Percentiles rank a stretch among this genome's conserved stretches.
phyloP scores from a whole-genome alignment of 2,329 filamentous ascomycete genomes.

The Pseudonectria buxi region DNA sequence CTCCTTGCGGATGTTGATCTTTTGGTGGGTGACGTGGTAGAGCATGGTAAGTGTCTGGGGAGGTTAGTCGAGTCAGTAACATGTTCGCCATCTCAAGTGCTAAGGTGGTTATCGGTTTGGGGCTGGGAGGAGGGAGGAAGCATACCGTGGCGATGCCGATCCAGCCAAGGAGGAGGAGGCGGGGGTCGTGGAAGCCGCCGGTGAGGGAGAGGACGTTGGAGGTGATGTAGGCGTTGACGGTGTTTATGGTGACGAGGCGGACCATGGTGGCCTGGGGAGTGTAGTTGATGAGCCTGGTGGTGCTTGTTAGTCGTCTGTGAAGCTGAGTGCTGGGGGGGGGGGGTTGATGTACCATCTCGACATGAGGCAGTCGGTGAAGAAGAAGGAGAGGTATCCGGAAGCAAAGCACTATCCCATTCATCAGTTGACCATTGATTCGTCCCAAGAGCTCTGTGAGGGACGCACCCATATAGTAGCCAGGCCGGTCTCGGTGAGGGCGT shows the following conservation, averaged over 20 bases:
- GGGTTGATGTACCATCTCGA: constrained; percentile 58
- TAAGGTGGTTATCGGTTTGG: background rate
- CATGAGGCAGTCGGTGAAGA: constrained; percentile 81
- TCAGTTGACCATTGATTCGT: constrained; percentile 6
- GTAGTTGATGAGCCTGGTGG: constrained; percentile 69
- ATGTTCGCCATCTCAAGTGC: background rate
- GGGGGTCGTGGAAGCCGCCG: constrained; percentile 62
- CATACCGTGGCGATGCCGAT: constrained; percentile 67
- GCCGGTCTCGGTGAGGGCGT: constrained; percentile 57
- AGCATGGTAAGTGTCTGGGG: constrained; percentile 61
- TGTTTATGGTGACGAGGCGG: constrained; percentile 68
- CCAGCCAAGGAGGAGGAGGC: constrained; percentile 69
- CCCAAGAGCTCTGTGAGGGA: constrained; percentile 8
- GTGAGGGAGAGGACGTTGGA: constrained; percentile 64
- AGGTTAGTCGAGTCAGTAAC: constrained; percentile 1
- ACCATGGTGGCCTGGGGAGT: constrained; percentile 75
- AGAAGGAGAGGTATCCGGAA: constrained; percentile 72
- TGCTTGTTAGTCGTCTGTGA: background rate
- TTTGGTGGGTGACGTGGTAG: constrained; percentile 71
- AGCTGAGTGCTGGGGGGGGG: background rate
- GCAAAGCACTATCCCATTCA: constrained; percentile 55
- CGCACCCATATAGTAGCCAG: constrained; percentile 69
- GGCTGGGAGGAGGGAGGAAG: constrained; percentile 7
- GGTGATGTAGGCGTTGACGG: constrained; percentile 68
- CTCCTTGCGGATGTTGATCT: constrained; percentile 73